Evolutionary conservation across 2,329 filamentous ascomycete species (phyloP), one percentile per base, ranked within the genome.

Genomic region (Apiospora kogelbergensis): DNA sequence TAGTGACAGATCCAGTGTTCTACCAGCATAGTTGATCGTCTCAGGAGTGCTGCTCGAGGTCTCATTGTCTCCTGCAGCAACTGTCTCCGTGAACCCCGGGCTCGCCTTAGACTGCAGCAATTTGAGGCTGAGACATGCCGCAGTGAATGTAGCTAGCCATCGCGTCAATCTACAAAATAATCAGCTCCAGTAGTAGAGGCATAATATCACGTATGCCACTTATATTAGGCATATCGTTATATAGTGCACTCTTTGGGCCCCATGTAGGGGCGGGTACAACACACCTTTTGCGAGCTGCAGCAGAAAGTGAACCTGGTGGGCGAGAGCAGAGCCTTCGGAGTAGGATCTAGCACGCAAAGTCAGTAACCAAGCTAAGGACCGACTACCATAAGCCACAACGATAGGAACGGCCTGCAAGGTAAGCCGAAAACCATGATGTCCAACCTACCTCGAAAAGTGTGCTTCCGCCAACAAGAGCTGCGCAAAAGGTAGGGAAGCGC

Each of bases 1-100:
- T n/a, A 97, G 83, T 0, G 93, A 95, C 41, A 97, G 84, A 77
- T 97, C 93, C 70, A 97, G 85, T 1, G 93, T 95, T 73, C 90
- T 89, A 60, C 93, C 93, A 13, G 90, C 92, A 70, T 80, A 76
- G 11, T 70, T 70, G 26, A 74, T 68, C 7, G 72, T 73, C 68
- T 72, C 68, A 65, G 75, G 67, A 48, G 68, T 72, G 24, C 37
- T 37, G 26, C 11, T 63, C 64, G 70, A 72, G 22, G 76, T 70
- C 17, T 72, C 71, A 46, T 77, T 75, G 3, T 76, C 72, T 70
- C 79, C 77, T 63, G 74, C 71, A 33, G 78, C 72, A 2, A 79
- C 73, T 15, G 77, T 79, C 64, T 85, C 82, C 6, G 82, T 80
- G 71, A 84, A 84, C 64, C 78, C 75, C 7, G 79, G 76, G 67